Conservation (phyloP, 202 grass and related monocot genomes). For the Panicum virgatum region DNA sequence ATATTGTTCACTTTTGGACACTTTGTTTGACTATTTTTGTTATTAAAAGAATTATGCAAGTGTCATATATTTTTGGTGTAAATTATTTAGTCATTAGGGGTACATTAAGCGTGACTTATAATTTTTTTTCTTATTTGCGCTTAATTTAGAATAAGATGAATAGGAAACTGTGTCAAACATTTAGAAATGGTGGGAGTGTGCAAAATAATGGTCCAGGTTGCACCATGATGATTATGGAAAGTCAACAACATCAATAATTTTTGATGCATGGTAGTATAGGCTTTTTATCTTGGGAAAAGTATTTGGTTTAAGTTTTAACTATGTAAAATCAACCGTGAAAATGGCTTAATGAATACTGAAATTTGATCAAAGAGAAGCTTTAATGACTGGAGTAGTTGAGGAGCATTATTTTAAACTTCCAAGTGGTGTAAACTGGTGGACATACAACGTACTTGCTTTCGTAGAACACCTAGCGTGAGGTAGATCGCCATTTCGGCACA, state of each 20-base stretch:
- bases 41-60: not conserved
- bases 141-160: not conserved
- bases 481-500: constrained; percentile 95
- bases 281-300: not conserved
- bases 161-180: not conserved
- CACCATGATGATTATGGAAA: not conserved
- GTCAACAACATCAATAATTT: not conserved
- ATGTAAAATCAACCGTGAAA: not conserved
- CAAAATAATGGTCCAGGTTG: not conserved
- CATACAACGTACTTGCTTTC: constrained; percentile 72
- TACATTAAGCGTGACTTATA: not conserved
- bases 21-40: not conserved
- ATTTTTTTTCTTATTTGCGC: not conserved
- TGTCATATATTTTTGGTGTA: not conserved
- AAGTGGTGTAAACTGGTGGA: not conserved
- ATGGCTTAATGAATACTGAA: not conserved
- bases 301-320: not conserved
- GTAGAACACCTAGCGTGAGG: constrained; percentile 75
- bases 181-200: not conserved
- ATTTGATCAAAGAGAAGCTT: not conserved
- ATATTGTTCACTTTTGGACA: not conserved
- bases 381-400: not conserved
- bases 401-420: not conserved
- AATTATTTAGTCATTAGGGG: not conserved
- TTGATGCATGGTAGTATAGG: not conserved